These are phyloP conservation scores for Linum trigynum DNA, from an alignment of 345 rosid genomes.

Conservation along the genomic window DNA sequence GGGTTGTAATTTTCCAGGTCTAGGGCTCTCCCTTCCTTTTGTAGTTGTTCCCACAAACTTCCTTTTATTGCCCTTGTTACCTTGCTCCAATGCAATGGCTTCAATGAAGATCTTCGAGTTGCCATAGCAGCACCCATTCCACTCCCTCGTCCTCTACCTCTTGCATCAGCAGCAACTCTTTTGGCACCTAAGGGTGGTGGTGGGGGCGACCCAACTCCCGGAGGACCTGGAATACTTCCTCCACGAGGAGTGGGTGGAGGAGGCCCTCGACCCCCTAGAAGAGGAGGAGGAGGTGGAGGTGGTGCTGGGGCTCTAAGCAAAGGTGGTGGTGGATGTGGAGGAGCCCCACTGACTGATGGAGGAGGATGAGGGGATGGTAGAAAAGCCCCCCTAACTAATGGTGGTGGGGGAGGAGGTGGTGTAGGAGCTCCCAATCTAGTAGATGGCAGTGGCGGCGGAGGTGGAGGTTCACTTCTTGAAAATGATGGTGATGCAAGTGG, in stretches of 20 bases:
- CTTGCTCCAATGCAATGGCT: constrained; percentile 98
- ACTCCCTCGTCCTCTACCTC: constrained; percentile 60
- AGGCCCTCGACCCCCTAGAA: constrained; percentile 28
- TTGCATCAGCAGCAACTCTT: constrained; percentile 35
- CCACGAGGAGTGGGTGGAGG: constrained; percentile 68
- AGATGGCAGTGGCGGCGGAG: neutral
- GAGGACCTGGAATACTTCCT: constrained; percentile 45
- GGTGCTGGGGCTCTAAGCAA: constrained; percentile 12
- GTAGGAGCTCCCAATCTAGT: constrained; percentile 12
- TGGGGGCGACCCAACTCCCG: constrained; percentile 65
- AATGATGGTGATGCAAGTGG: neutral
- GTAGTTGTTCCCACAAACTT: constrained; percentile 98
- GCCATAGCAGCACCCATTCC: constrained; percentile 46
- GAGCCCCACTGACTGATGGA: constrained; percentile 18
- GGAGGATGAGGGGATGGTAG: constrained; percentile 28
- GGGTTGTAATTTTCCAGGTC: no score
- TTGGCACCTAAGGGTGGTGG: constrained; percentile 58
- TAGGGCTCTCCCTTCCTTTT: constrained; percentile 43
- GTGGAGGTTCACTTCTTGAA: constrained; percentile 4
- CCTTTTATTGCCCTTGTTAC: constrained; percentile 95
- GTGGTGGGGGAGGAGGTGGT: constrained; percentile 13
- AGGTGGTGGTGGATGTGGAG: constrained; percentile 9
- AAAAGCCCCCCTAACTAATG: constrained; percentile 16
- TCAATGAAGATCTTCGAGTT: constrained; percentile 67
- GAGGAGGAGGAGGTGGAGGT: constrained; percentile 31